These are phyloP conservation scores for Naganishia antarctica DNA, from an alignment of 768 basidiomycete genomes.

Conservation along the genomic window DNA sequence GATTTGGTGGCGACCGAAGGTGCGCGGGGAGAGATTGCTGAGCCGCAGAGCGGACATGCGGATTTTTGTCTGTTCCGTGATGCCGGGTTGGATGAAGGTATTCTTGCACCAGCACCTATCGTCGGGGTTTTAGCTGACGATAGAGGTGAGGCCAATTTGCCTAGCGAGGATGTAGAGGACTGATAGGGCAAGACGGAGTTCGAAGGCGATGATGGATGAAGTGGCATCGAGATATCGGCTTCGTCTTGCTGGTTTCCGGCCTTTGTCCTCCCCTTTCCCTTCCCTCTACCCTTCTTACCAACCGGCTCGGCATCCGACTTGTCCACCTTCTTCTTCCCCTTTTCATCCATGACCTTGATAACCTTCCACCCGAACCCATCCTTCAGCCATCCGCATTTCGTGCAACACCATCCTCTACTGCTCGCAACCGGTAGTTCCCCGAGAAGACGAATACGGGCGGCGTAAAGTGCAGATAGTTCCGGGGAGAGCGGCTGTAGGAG, in stretches of 20 bases:
- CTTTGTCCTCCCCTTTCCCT: slow-evolving; percentile 8
- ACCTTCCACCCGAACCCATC: slow-evolving; percentile 28
- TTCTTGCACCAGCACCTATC: background rate
- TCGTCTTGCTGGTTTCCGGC: background rate
- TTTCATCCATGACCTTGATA: slow-evolving; percentile 19
- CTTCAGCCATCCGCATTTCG: slow-evolving; percentile 20
- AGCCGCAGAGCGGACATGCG: slow-evolving; percentile 9
- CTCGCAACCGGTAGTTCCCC: slow-evolving; percentile 20
- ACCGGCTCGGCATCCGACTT: background rate
- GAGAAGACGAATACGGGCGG: slow-evolving; percentile 24
- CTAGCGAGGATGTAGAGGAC: background rate
- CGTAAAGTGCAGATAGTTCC: slow-evolving; percentile 24
- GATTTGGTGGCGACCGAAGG: background rate
- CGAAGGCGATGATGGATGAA: no score
- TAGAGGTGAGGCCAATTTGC: background rate
- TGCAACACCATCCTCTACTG: slow-evolving; percentile 24
- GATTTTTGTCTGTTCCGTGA: background rate
- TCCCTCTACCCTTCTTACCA: slow-evolving; percentile 18
- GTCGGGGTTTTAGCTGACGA: background rate
- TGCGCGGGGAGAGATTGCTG: background rate
- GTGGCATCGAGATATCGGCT: slow-evolving; percentile 9
- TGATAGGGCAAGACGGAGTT: no score
- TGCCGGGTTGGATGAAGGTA: background rate
- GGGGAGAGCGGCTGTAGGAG: slow-evolving; percentile 16
- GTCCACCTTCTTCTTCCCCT: slow-evolving; percentile 5